These are phyloP conservation scores for Fraxinus americana DNA, from an alignment of 257 asterid species.

Conservation along the genomic window DNA sequence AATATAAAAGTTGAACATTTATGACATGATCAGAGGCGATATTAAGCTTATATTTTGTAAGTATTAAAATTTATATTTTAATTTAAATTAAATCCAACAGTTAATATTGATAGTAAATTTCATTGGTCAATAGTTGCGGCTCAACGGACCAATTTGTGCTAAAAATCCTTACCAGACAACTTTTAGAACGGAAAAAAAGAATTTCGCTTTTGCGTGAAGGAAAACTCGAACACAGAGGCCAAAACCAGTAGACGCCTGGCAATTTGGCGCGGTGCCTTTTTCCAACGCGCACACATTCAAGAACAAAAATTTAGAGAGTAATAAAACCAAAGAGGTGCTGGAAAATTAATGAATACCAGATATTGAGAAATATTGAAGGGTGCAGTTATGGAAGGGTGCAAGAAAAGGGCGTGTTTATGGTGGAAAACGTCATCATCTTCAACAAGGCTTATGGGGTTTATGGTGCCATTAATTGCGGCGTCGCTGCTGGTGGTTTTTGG, in stretches of 20 bases:
- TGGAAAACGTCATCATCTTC: constrained; percentile 45
- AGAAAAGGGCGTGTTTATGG: constrained; percentile 38
- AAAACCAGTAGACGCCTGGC: constrained; percentile 41
- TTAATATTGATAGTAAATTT: no score
- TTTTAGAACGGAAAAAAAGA: not conserved
- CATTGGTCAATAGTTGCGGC: no score
- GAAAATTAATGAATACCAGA: not conserved
- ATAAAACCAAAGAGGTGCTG: not conserved
- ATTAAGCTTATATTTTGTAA: no score
- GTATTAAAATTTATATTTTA: no score
- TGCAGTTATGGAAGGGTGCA: constrained; percentile 31
- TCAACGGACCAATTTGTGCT: no score
- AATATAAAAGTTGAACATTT: no score
- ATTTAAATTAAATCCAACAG: no score
- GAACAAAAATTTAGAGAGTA: not conserved
- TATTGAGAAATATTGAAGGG: not conserved
- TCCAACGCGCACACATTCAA: constrained; percentile 8
- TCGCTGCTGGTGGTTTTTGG: constrained; percentile 30
- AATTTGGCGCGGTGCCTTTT: constrained; percentile 23
- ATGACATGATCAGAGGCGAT: no score
- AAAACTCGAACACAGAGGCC: constrained; percentile 38
- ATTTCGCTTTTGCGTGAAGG: constrained; percentile 52
- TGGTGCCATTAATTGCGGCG: constrained; percentile 48
- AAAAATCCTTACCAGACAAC: no score
- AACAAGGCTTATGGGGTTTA: constrained; percentile 48